Conservation (phyloP, 148 eudicot species). For the Simmondsia chinensis region DNA sequence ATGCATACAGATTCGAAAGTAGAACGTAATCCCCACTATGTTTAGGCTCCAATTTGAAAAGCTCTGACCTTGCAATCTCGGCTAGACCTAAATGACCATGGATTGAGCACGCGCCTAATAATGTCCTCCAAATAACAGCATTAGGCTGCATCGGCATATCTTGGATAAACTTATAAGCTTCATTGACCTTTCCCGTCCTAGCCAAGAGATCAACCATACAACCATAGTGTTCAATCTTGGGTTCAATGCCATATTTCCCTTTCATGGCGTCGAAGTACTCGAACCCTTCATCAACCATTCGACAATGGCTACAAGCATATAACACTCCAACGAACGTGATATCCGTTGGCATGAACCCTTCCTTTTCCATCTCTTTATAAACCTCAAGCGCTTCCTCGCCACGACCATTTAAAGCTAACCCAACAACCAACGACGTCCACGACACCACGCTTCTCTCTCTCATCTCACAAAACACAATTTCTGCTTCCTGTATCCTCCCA, state of each 20-base stretch:
- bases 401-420: conserved; percentile 60
- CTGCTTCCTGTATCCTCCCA: conserved; percentile 50
- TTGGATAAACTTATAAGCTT: conserved; percentile 52
- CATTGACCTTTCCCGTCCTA: conserved; percentile 50
- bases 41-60: conserved; percentile 52
- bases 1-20: conserved; percentile 73
- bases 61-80: conserved; percentile 42
- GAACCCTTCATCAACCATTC: conserved; percentile 63
- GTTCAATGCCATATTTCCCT: conserved; percentile 32
- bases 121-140: conserved; percentile 71
- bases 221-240: conserved; percentile 66
- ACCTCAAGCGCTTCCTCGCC: conserved; percentile 46
- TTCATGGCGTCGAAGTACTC: conserved; percentile 48
- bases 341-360: conserved; percentile 41
- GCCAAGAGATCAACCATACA: conserved; percentile 73
- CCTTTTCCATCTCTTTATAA: conserved; percentile 41
- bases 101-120: conserved; percentile 58
- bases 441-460: conserved; percentile 50
- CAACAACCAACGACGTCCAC: conserved; percentile 64
- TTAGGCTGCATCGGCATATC: conserved; percentile 57
- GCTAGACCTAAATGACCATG: conserved; percentile 40
- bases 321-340: conserved; percentile 68
- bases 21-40: conserved; percentile 79
- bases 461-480: conserved; percentile 35
- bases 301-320: conserved; percentile 80